These are phyloP conservation scores for Graphilbum fragrans DNA, from an alignment of 2,329 filamentous ascomycete species.

Conservation along the genomic window DNA sequence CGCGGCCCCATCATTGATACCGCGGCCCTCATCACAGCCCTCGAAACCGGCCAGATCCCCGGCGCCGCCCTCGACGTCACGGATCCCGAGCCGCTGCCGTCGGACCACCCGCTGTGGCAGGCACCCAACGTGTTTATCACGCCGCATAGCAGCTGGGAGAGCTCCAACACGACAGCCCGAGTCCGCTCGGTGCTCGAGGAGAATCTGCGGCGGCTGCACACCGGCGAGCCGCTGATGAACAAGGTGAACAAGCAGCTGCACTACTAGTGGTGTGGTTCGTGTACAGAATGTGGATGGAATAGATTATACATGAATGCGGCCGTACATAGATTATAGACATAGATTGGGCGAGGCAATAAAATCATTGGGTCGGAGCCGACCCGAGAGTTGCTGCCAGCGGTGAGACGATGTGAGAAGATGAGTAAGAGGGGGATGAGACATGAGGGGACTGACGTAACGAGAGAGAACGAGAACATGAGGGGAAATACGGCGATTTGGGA, in stretches of 20 bases:
- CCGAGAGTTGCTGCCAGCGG: too few species aligned
- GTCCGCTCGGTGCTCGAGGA: conserved; percentile 4
- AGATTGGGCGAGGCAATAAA: too few species aligned
- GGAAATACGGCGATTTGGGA: too few species aligned
- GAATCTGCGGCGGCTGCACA: conserved; percentile 6
- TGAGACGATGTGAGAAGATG: too few species aligned
- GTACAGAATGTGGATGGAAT: too few species aligned
- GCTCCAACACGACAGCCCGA: conserved; percentile 1
- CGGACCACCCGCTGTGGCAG: conserved; percentile 47
- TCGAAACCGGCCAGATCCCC: conserved; percentile 20
- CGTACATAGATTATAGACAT: too few species aligned
- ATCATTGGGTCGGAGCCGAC: too few species aligned
- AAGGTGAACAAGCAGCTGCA: conserved; percentile 6
- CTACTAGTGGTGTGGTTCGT: conserved; percentile 2
- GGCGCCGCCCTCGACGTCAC: conserved; percentile 58
- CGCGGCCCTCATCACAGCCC: conserved; percentile 37
- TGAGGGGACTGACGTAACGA: too few species aligned
- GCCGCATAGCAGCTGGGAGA: conserved; percentile 14
- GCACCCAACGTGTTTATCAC: conserved; percentile 44
- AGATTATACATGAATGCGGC: too few species aligned
- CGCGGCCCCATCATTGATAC: conserved; percentile 25
- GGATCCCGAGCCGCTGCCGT: conserved; percentile 53
- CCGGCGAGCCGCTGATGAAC: conserved; percentile 6
- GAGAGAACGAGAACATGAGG: too few species aligned
- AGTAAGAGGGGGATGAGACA: too few species aligned